Evolutionary conservation across 2,329 filamentous ascomycete species (phyloP).

Genomic region (Ophiocordyceps camponoti-floridani): DNA sequence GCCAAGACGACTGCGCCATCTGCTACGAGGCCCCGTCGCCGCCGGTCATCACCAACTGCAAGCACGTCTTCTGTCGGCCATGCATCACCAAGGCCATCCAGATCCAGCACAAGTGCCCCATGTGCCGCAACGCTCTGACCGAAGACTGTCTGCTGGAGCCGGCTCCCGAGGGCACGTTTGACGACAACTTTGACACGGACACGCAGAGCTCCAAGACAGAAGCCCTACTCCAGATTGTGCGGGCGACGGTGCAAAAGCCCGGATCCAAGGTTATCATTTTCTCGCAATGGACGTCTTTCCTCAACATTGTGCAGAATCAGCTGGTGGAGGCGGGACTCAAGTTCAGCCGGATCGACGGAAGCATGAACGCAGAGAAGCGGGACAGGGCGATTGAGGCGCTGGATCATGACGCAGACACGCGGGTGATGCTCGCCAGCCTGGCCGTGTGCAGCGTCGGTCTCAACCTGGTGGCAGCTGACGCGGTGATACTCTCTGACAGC

Average conservation of each 20-base stretch:
- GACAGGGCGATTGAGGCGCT: slow-evolving; percentile 54
- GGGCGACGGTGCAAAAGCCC: slow-evolving; percentile 45
- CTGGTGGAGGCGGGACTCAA: slow-evolving; percentile 41
- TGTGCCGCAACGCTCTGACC: slow-evolving; percentile 56
- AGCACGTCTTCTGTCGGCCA: slow-evolving; percentile 56
- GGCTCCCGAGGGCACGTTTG: slow-evolving; percentile 30
- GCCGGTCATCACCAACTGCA: slow-evolving; percentile 72
- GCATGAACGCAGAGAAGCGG: slow-evolving; percentile 52
- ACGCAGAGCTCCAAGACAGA: slow-evolving; percentile 70
- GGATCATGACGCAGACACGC: slow-evolving; percentile 46
- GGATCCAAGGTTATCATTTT: slow-evolving; percentile 56
- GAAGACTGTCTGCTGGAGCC: slow-evolving; percentile 46
- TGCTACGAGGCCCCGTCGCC: slow-evolving; percentile 56
- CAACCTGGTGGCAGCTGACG: slow-evolving; percentile 73
- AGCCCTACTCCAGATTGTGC: slow-evolving; percentile 56
- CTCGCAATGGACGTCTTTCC: slow-evolving; percentile 61
- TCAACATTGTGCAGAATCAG: slow-evolving; percentile 53
- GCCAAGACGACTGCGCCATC: slow-evolving; percentile 66
- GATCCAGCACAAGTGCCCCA: slow-evolving; percentile 62
- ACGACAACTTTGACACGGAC: slow-evolving; percentile 38
- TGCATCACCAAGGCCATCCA: slow-evolving; percentile 64
- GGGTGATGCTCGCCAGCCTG: slow-evolving; percentile 66
- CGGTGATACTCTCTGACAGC: slow-evolving; percentile 65
- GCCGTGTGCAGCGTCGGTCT: slow-evolving; percentile 72
- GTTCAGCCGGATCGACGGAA: slow-evolving; percentile 63